Conservation (phyloP, 495 filamentous ascomycete genomes). For the Tetracladium marchalianum region DNA sequence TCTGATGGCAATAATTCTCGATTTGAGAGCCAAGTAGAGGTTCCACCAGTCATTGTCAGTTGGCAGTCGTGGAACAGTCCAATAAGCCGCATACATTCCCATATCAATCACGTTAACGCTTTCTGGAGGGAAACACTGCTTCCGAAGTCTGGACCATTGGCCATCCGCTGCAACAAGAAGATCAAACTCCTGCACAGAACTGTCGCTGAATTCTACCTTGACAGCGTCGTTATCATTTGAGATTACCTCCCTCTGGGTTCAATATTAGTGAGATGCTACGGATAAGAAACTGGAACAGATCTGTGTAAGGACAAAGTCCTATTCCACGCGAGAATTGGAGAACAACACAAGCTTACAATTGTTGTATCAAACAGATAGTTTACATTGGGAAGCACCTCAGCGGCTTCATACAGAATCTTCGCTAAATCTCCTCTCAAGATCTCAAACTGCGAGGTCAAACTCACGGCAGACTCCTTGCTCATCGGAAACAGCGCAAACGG, state of each 20-base stretch:
- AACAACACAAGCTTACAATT: neutral
- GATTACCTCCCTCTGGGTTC: neutral
- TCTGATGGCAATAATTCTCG: constrained; percentile 17
- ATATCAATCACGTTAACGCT: constrained; percentile 13
- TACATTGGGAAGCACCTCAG: constrained; percentile 20
- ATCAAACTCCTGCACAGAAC: constrained; percentile 28
- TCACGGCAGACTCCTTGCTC: constrained; percentile 30
- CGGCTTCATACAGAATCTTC: constrained; percentile 33
- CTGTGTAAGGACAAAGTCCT: no score
- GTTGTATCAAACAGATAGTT: constrained; percentile 33
- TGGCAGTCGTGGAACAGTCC: constrained; percentile 16
- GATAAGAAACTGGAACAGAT: no score
- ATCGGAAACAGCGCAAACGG: constrained; percentile 30
- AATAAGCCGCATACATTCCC: constrained; percentile 19
- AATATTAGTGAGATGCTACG: no score
- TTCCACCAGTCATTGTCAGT: constrained; percentile 19
- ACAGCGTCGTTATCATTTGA: constrained; percentile 15
- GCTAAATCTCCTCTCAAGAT: constrained; percentile 44
- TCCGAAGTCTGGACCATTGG: constrained; percentile 29
- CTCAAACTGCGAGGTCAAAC: constrained; percentile 43
- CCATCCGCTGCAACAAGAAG: constrained; percentile 42
- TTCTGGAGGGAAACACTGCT: constrained; percentile 21
- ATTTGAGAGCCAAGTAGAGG: constrained; percentile 16
- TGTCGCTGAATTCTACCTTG: constrained; percentile 30
- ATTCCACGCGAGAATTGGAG: no score